A percentile compares a stretch with the other conserved stretches of the same genome.
Conservation (phyloP, 192 early-diverging fungal species). For the Linnemannia hyalina region DNA sequence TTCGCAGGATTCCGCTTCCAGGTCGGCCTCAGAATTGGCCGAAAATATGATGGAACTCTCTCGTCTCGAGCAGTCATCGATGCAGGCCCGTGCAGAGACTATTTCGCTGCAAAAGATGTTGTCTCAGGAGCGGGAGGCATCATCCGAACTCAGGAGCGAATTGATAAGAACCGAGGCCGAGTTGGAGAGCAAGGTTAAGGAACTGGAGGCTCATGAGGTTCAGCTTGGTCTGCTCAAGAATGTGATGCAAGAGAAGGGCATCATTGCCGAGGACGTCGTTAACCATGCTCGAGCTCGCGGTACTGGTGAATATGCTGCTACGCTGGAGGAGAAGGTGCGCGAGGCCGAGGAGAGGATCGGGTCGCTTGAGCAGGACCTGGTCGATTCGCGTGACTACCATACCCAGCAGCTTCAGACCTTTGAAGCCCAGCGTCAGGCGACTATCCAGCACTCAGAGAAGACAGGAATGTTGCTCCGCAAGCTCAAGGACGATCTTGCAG, state of each 20-base stretch:
- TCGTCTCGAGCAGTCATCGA: conserved; percentile 60
- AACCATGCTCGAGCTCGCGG: conserved; percentile 39
- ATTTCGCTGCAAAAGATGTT: conserved; percentile 57
- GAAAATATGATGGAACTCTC: conserved; percentile 61
- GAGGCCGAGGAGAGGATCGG: conserved; percentile 27
- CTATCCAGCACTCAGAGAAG: conserved; percentile 47
- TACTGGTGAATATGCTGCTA: conserved; percentile 26
- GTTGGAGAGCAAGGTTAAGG: conserved; percentile 53
- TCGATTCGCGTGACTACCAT: conserved; percentile 17
- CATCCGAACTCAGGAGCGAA: conserved; percentile 41
- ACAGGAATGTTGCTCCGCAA: conserved; percentile 34
- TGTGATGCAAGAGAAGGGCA: conserved; percentile 62
- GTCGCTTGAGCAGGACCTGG: conserved; percentile 24
- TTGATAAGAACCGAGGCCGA: conserved; percentile 57
- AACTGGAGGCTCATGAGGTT: conserved; percentile 67
- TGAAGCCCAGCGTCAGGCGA: conserved; percentile 33
- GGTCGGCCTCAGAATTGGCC: conserved; percentile 53
- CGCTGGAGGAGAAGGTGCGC: conserved; percentile 34
- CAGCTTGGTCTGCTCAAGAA: conserved; percentile 67
- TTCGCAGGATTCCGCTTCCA: conserved; percentile 38
- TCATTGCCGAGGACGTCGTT: conserved; percentile 51
- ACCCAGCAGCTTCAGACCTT: conserved; percentile 22
- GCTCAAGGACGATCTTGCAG: conserved; percentile 42
- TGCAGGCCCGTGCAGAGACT: conserved; percentile 61
- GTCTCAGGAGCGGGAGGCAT: conserved; percentile 59